Evolutionary conservation across 73 alveolate genomes (phyloP).

Genomic region (Uronychia setigera): DNA sequence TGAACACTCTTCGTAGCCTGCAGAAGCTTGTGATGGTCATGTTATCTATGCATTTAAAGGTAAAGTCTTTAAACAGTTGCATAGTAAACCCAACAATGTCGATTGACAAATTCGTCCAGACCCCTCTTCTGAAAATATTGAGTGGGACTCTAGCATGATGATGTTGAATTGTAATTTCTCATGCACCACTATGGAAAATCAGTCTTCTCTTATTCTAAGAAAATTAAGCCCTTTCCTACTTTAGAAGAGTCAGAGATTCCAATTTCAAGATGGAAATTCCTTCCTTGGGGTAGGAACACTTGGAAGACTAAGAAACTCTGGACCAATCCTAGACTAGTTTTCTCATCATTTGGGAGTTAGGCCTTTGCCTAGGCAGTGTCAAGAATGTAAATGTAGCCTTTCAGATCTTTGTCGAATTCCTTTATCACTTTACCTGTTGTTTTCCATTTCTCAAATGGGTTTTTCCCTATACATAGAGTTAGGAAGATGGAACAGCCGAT

Average conservation of each 20-base stretch:
- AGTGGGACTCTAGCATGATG: conserved; percentile 92
- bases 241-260: conserved; percentile 80
- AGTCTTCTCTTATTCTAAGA: conserved; percentile 73
- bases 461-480: conserved; percentile 28
- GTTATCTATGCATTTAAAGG: conserved; percentile 77
- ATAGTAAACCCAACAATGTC: conserved; percentile 76
- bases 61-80: conserved; percentile 72
- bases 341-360: conserved; percentile 62
- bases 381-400: conserved; percentile 42
- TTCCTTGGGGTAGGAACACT: conserved; percentile 70
- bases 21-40: conserved; percentile 74
- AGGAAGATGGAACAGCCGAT: not conserved
- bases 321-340: conserved; percentile 73
- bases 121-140: conserved; percentile 69
- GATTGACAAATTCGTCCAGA: conserved; percentile 80
- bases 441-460: conserved; percentile 55
- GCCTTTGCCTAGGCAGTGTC: conserved; percentile 53
- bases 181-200: conserved; percentile 79
- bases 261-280: conserved; percentile 77
- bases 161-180: conserved; percentile 76
- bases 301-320: conserved; percentile 82
- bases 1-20: conserved; percentile 76
- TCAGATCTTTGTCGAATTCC: conserved; percentile 41
- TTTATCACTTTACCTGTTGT: conserved; percentile 34
- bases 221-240: conserved; percentile 3